Evolutionary conservation across 257 asterid species (phyloP).

Genomic region (Lantana camara): DNA sequence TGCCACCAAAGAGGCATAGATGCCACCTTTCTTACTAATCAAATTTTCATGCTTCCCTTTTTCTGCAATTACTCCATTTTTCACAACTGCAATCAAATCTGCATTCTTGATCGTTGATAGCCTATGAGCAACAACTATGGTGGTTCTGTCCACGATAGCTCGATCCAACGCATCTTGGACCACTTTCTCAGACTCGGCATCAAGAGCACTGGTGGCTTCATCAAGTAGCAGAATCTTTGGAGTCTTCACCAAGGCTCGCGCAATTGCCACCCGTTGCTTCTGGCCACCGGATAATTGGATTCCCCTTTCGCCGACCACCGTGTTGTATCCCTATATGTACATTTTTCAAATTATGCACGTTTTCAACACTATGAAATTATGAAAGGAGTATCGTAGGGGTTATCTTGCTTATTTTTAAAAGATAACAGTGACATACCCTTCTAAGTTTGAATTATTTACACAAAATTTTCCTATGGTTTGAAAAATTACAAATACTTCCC

Average conservation of each 20-base stretch:
- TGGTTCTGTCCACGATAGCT: slow-evolving; percentile 49
- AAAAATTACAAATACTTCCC: too few relatives aligned
- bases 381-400: too few relatives aligned
- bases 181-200: slow-evolving; percentile 50
- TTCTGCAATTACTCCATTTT: slow-evolving; percentile 48
- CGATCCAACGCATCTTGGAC: slow-evolving; percentile 53
- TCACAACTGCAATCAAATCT: slow-evolving; percentile 48
- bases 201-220: slow-evolving; percentile 67
- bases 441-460: too few relatives aligned
- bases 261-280: slow-evolving; percentile 62
- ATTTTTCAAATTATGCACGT: neutral
- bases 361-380: too few relatives aligned
- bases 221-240: slow-evolving; percentile 55
- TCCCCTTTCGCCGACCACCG: slow-evolving; percentile 58
- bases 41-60: slow-evolving; percentile 49
- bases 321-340: slow-evolving; percentile 46
- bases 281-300: slow-evolving; percentile 61
- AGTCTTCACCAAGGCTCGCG: slow-evolving; percentile 54
- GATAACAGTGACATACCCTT: too few relatives aligned
- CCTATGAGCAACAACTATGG: slow-evolving; percentile 63
- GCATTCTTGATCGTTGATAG: slow-evolving; percentile 58
- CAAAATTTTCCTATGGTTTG: too few relatives aligned
- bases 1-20: slow-evolving; percentile 50
- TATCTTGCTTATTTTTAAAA: too few relatives aligned
- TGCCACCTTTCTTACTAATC: slow-evolving; percentile 38